These are phyloP conservation scores for Babesia sp. DNA, from an alignment of 169 alveolate species.

Conservation along the genomic window DNA sequence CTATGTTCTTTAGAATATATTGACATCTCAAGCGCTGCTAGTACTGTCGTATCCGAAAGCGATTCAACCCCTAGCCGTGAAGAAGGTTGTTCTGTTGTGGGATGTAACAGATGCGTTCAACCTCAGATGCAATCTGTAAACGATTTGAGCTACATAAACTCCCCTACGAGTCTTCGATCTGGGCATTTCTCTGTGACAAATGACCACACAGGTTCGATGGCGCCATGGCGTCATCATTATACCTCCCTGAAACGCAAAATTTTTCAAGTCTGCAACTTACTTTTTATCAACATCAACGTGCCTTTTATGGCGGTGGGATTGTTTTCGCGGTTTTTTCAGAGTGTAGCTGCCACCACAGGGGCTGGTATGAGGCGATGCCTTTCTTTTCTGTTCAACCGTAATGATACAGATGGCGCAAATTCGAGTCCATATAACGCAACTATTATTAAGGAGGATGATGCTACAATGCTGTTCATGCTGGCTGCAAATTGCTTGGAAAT, in stretches of 20 bases:
- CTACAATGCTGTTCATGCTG: conserved; percentile 23
- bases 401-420: not conserved
- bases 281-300: conserved; percentile 35
- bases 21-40: not conserved
- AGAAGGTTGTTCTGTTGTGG: not conserved
- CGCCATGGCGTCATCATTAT: conserved; percentile 25
- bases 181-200: conserved; percentile 3
- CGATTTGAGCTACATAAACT: no score
- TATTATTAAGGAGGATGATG: conserved; percentile 6
- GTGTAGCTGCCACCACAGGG: not conserved
- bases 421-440: not conserved
- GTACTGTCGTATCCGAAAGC: not conserved
- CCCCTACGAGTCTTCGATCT: no score
- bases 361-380: not conserved
- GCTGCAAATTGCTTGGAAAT: conserved; percentile 31
- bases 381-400: conserved; percentile 22
- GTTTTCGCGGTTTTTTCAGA: conserved; percentile 34
- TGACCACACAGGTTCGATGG: not conserved
- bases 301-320: conserved; percentile 36
- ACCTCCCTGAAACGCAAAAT: conserved; percentile 16
- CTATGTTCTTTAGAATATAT: not conserved
- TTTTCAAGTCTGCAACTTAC: conserved; percentile 50
- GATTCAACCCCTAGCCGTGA: not conserved
- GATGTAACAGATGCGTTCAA: no score
- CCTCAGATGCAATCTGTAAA: no score